Percentiles rank a stretch among this genome's conserved stretches.
These are phyloP conservation scores for Rhexocercosporidium sp. DNA, from an alignment of 2,329 filamentous ascomycete genomes.

Conservation along the genomic window DNA sequence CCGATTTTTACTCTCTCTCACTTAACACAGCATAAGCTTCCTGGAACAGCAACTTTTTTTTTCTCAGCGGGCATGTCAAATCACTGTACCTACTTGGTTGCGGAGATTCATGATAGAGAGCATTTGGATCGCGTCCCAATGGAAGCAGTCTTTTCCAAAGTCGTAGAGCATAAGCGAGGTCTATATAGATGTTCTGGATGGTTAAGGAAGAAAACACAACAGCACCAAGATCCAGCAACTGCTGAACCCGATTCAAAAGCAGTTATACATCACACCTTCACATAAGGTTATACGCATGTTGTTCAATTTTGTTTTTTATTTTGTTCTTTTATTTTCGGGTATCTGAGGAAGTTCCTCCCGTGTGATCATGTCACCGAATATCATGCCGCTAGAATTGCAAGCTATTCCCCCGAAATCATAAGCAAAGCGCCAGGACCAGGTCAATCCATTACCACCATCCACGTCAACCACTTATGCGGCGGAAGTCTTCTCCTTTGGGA, in stretches of 20 bases:
- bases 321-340: slow-evolving; percentile 2
- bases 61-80: too few relatives aligned
- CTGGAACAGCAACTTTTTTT: too few relatives aligned
- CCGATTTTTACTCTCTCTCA: too few relatives aligned
- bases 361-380: neutral
- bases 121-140: too few relatives aligned
- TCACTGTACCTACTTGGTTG: too few relatives aligned
- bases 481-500: slow-evolving; percentile 58
- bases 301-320: neutral
- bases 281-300: neutral
- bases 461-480: slow-evolving; percentile 32
- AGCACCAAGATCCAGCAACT: too few relatives aligned
- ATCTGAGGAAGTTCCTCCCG: neutral
- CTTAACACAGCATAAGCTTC: too few relatives aligned
- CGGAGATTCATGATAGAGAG: too few relatives aligned
- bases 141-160: too few relatives aligned
- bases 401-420: neutral
- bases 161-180: neutral
- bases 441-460: neutral
- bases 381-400: slow-evolving; percentile 15
- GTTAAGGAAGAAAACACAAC: neutral
- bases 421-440: neutral
- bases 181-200: neutral
- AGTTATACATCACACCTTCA: too few relatives aligned
- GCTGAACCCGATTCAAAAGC: too few relatives aligned